Conservation (phyloP, 83 land plant genomes). For the Diphasiastrum complanatum region DNA sequence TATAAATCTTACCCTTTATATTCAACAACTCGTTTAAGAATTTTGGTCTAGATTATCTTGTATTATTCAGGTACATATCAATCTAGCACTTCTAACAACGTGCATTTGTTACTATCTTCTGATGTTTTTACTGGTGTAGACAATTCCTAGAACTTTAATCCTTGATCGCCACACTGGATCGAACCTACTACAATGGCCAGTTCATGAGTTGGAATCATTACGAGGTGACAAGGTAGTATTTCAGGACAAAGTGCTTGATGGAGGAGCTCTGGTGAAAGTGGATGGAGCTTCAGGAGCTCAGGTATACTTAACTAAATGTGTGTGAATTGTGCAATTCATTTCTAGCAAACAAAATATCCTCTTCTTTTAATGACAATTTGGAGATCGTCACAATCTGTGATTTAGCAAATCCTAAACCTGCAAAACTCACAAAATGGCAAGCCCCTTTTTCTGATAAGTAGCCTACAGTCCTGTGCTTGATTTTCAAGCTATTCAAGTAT, state of each 20-base stretch:
- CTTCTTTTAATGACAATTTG: too few species aligned
- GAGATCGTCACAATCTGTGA: too few species aligned
- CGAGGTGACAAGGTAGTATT: slow-evolving; percentile 14
- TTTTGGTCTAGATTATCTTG: neutral
- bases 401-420: too few species aligned
- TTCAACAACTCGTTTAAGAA: neutral
- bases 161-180: slow-evolving; percentile 49
- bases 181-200: slow-evolving; percentile 74
- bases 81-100: neutral
- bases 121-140: slow-evolving; percentile 33
- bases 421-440: too few species aligned
- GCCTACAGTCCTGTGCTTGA: neutral
- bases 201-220: slow-evolving; percentile 55
- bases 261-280: slow-evolving; percentile 50
- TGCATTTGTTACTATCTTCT: neutral
- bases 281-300: slow-evolving; percentile 45
- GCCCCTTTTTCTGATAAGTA: neutral
- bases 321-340: neutral
- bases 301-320: slow-evolving; percentile 21
- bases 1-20: neutral
- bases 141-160: slow-evolving; percentile 63
- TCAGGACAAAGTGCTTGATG: slow-evolving; percentile 15
- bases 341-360: too few species aligned
- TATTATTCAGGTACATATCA: neutral
- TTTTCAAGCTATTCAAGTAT: slow-evolving; percentile 3